phyloP scores from a whole-genome alignment of 352 stramenopile species.

The Globisporangium spinosum region DNA sequence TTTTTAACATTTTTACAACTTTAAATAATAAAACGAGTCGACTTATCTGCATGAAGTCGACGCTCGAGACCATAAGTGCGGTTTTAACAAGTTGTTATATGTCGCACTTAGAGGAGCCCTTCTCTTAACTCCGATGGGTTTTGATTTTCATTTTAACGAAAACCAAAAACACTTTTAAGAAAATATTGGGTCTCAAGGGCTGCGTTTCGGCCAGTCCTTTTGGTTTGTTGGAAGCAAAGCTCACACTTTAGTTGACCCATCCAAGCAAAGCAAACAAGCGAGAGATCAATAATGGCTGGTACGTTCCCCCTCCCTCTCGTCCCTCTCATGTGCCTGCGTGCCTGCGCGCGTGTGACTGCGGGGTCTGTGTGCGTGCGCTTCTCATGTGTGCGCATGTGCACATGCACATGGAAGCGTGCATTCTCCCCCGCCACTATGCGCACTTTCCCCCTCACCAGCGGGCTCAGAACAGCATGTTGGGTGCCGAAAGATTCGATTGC shows the following conservation, averaged over 20 bases:
- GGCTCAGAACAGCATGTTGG: not conserved
- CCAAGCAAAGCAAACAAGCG: not conserved
- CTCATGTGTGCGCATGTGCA: not conserved
- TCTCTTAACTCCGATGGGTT: too few species aligned
- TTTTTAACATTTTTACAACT: too few species aligned
- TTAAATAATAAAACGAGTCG: too few species aligned
- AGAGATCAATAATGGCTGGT: constrained; percentile 9
- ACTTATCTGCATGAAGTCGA: too few species aligned
- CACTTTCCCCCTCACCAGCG: not conserved
- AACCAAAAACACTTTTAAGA: too few species aligned
- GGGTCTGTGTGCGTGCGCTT: too few species aligned
- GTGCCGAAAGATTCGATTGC: not conserved
- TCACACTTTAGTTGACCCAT: not conserved
- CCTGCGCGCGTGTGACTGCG: not conserved
- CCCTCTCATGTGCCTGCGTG: not conserved
- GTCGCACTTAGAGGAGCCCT: too few species aligned
- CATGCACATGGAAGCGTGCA: not conserved
- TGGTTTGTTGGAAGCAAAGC: not conserved
- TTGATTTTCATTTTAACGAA: too few species aligned
- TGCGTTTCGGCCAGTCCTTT: not conserved
- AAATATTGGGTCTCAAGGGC: too few species aligned
- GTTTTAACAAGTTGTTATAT: too few species aligned
- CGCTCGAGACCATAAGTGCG: too few species aligned
- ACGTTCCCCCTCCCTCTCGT: not conserved
- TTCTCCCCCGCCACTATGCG: not conserved